Base-by-base conservation (phyloP, 805 yeast species). In the Wickerhamomyces rabaulensis region DNA sequence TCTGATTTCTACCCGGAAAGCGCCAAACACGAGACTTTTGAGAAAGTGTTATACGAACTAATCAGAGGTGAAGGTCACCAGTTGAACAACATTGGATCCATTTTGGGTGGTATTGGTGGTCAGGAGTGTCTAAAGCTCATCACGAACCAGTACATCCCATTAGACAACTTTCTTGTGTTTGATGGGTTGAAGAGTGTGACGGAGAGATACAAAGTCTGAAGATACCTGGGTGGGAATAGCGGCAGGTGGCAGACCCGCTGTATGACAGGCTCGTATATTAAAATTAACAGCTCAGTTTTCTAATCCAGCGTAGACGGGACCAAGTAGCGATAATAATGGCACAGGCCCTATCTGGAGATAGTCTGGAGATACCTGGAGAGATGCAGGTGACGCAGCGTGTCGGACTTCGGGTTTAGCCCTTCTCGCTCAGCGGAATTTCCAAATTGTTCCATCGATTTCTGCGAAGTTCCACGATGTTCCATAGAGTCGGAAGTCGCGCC, bases 71-170 rank as follows among this genome's bases (percentile, higher is more conserved):
- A 70, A 6, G 77, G 78, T 4, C 48, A 55, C 0, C 80, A 78
- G 51, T 43, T 79, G 13, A 82, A 79, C 50, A 84, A 84, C 54
- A 72, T 79, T 15, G 67, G 84, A 19, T 73, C 96, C 5, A 64
- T 88, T 4, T 68, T 87, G 53, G 98, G 97, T 2, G 98, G 97
- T 0, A 69, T 91, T 12, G 90, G 80, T 0, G 83, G 89, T 3
- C 97, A 92, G 60, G 99, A 92, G 61, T 80, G 78, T 5, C 70
- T 88, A 43, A 92, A 94, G 65, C 59, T 80, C 3, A 55, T 87
- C 21, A 88, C 96, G 2, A 75, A 77, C 33, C 98, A 92, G 63
- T 90, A 88, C 54, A 72, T 84, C 6, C 95, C 97, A 1, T 56
- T 89, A 39, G 82, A 83, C 52, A 86, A 88, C 55, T 66, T 82